Conservation (phyloP, 441 rosid genomes). For the Geranium incanum region DNA sequence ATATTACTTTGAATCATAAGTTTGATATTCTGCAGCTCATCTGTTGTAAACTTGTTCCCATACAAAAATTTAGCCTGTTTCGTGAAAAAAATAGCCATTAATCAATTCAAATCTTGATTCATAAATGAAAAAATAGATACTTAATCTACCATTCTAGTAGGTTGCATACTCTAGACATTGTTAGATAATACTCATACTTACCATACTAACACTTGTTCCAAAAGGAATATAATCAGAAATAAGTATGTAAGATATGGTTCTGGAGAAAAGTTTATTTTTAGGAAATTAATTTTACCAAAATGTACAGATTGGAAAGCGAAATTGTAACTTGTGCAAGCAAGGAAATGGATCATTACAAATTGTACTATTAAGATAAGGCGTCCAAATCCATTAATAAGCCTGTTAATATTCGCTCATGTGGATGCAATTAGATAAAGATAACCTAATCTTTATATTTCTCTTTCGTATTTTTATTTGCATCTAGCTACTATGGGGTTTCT, state of each 20-base stretch:
- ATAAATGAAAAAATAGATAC: constrained; percentile 10
- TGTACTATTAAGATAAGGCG: background rate
- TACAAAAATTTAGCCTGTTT: constrained; percentile 91
- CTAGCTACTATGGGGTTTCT: background rate
- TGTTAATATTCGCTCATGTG: background rate
- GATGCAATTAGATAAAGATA: background rate
- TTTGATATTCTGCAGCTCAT: constrained; percentile 86
- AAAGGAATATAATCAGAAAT: background rate
- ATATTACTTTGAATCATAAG: constrained; percentile 97
- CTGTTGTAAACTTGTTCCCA: constrained; percentile 70
- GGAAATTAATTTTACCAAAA: background rate
- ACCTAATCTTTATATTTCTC: background rate
- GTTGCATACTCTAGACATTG: background rate
- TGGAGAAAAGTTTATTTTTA: background rate
- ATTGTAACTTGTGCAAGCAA: background rate
- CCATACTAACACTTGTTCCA: background rate
- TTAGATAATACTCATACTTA: background rate
- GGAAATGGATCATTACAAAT: background rate
- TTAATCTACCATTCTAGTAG: background rate
- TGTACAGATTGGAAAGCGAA: background rate
- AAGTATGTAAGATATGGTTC: background rate
- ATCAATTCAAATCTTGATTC: constrained; percentile 13
- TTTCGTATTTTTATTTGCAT: background rate
- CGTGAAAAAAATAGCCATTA: background rate
- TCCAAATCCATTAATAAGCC: background rate